Base-by-base conservation (phyloP, 1,284 basidiomycete genomes). In the Sanghuangporus baumii region DNA sequence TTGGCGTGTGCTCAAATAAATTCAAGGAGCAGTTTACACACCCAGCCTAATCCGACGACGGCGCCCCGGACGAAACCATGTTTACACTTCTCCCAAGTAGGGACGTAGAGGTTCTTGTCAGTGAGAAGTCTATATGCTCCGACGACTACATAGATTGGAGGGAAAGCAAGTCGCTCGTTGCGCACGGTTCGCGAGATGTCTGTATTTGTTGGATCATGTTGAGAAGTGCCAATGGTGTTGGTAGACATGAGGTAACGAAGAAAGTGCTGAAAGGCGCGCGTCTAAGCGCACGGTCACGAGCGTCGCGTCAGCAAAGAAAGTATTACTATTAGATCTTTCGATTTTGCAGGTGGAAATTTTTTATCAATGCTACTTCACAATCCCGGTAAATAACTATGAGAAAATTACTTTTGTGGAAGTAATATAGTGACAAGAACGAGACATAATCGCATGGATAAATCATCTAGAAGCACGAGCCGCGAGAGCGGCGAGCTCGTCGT, bases 81-180 rank as follows among this genome's bases (percentile, higher is more conserved):
- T 66, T 79, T 79, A 69, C 88, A 90, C 72, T 91, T 92, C 66
- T 86, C 77, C 89, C 89, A 92, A 11, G 86, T 83, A 6, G 89
- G 88, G 18, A 77, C 73, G 65, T 81, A 83, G n/a, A 93, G 74
- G 8, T 73, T 72, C 55, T 79, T 75, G 71, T 93, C 91, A 0
- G 84, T 89, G 68, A 84, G 79, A 0, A 93, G 75, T 50, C 90
- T 74, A 71, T 92, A 91, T 23, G 83, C 80, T 1, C 91, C 91
- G 0, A 93, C 89, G 1, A 89, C 71, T 40, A 86, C 83, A 69
- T 93, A 93, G 2, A 84, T 85, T 0, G 90, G 88, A 0, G 90
- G 82, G 68, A 91, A 88, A 36, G 81, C 75, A 52, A 93, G 78
- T 47, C 91, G 81, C 16, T 65, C 56, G 11, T 58, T 46, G 16